Evolutionary conservation across 2,329 filamentous ascomycete species (phyloP).

Genomic region (Dothiorella sarmentorum): DNA sequence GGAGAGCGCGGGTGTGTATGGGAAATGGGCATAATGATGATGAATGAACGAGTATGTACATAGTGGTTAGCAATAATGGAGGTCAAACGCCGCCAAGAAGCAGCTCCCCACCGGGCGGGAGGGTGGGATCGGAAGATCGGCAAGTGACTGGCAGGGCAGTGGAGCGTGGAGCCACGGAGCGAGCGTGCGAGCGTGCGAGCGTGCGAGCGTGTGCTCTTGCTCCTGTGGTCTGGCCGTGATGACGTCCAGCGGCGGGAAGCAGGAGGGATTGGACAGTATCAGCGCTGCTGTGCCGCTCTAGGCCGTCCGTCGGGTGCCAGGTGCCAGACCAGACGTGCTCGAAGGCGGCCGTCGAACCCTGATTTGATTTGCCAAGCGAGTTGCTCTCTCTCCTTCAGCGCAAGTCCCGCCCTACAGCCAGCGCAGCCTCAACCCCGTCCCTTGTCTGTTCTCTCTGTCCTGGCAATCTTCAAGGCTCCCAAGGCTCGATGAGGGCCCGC

Average conservation of each 20-base stretch:
- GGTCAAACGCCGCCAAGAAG: constrained; percentile 6
- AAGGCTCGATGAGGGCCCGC: constrained; percentile 10
- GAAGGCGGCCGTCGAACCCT: constrained; percentile 4
- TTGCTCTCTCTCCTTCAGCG: constrained; percentile 12
- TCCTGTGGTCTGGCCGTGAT: not conserved
- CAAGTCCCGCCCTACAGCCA: constrained; percentile 17
- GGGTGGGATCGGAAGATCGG: constrained; percentile 17
- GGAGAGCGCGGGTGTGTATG: constrained; percentile 41
- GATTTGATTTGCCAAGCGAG: constrained; percentile 17
- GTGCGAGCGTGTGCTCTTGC: not conserved
- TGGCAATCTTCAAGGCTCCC: not conserved
- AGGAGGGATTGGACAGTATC: not conserved
- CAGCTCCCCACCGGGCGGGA: constrained; percentile 8
- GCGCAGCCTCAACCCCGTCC: constrained; percentile 16
- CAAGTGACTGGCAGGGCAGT: not conserved
- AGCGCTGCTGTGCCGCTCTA: not conserved
- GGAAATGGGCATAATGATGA: constrained; percentile 35
- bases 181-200: not conserved
- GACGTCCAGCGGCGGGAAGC: not conserved
- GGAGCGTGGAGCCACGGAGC: not conserved
- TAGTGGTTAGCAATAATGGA: constrained; percentile 7
- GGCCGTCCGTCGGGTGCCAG: no score
- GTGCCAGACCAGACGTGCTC: constrained; percentile 1
- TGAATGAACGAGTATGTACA: not conserved
- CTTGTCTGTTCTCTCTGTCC: constrained; percentile 4